A percentile compares a stretch with the other conserved stretches of the same genome.
These are phyloP conservation scores for Aegilops tauschii DNA, from an alignment of 176 grass and related monocot genomes.

Conservation along the genomic window DNA sequence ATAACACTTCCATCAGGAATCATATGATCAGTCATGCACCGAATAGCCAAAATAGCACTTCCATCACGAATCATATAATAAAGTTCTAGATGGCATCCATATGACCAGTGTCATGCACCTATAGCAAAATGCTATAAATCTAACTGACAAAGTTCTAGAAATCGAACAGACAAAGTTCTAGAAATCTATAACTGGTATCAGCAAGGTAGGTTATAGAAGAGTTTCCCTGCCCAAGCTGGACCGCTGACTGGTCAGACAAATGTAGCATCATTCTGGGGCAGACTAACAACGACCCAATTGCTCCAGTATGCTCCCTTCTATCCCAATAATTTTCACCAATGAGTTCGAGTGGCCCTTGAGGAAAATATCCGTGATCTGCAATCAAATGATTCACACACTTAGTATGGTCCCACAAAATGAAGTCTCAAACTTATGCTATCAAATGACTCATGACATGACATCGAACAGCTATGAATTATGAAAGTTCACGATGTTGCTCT, in stretches of 20 bases:
- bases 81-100: no score
- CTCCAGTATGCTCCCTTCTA: constrained; percentile 54
- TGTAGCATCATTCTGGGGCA: background rate
- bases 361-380: constrained; percentile 81
- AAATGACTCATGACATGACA: constrained; percentile 3
- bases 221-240: background rate
- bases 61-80: no score
- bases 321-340: constrained; percentile 58
- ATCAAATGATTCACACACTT: background rate
- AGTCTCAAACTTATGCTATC: background rate
- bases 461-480: background rate
- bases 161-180: background rate
- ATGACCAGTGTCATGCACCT: no score
- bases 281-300: constrained; percentile 27
- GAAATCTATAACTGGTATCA: background rate
- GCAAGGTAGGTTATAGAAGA: background rate
- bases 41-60: no score
- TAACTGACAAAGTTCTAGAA: background rate
- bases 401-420: background rate
- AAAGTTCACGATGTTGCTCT: background rate
- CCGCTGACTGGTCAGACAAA: background rate
- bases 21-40: no score
- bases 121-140: no score
- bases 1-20: background rate
- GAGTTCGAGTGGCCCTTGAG: constrained; percentile 73